These are phyloP conservation scores for Mycogone perniciosa DNA, from an alignment of 2,329 filamentous ascomycete genomes.

Conservation along the genomic window DNA sequence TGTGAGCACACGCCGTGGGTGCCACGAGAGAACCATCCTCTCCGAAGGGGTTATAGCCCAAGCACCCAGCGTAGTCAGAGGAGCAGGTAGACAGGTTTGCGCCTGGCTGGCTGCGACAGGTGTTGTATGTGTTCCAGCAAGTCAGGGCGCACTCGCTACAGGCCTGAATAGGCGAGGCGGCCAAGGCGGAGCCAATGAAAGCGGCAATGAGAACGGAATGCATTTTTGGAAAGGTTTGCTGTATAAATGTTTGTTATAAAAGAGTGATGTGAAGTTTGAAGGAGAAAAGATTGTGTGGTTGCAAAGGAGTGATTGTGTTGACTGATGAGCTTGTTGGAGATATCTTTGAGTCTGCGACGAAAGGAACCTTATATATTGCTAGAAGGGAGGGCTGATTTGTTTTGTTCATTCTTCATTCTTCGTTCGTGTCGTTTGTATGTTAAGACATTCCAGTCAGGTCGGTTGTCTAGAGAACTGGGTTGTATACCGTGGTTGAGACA, in stretches of 20 bases:
- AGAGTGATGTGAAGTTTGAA: not conserved
- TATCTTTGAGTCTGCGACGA: too few species aligned
- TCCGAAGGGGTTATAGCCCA: slow-evolving; percentile 21
- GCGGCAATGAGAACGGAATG: slow-evolving; percentile 1
- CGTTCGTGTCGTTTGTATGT: too few species aligned
- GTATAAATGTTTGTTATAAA: not conserved
- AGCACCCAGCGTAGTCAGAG: slow-evolving; percentile 20
- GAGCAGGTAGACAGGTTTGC: slow-evolving; percentile 21
- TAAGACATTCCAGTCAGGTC: too few species aligned
- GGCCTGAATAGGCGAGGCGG: not conserved
- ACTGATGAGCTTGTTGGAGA: too few species aligned
- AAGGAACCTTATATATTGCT: too few species aligned
- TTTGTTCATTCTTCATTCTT: too few species aligned
- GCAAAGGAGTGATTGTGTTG: not conserved
- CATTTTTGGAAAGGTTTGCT: not conserved
- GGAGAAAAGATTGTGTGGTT: not conserved
- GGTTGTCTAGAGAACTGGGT: too few species aligned
- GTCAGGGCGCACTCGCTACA: not conserved
- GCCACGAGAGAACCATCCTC: slow-evolving; percentile 11
- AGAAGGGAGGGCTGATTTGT: too few species aligned
- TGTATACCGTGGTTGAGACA: too few species aligned
- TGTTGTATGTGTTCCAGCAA: slow-evolving; percentile 2
- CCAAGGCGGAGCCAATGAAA: not conserved
- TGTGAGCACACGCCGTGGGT: slow-evolving; percentile 15
- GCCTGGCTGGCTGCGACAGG: not conserved